These are phyloP conservation scores for Toxoplasma gondii DNA, from an alignment of 169 alveolate genomes.

Conservation along the genomic window DNA sequence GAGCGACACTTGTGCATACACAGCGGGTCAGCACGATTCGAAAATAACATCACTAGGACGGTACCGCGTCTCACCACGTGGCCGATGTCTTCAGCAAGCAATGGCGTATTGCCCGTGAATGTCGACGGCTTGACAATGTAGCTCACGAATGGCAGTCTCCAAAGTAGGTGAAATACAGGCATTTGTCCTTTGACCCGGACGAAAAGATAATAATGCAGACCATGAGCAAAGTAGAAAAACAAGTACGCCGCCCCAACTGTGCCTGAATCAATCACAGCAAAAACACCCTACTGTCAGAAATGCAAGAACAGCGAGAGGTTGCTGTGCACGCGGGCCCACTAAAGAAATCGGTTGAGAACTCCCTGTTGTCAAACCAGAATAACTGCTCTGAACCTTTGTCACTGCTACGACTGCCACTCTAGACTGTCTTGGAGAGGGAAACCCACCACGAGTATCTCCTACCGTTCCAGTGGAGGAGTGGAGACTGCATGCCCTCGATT, in stretches of 20 bases:
- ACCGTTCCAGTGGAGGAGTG: constrained; percentile 61
- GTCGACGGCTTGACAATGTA: constrained; percentile 54
- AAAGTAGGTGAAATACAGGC: constrained; percentile 59
- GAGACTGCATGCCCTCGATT: constrained; percentile 39
- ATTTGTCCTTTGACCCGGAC: constrained; percentile 53
- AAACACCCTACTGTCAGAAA: background rate
- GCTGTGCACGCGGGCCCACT: too few species aligned
- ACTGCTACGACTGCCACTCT: too few species aligned
- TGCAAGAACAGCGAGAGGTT: too few species aligned
- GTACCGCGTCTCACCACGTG: constrained; percentile 50
- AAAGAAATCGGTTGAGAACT: too few species aligned
- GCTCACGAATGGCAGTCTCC: constrained; percentile 53
- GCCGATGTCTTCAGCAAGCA: constrained; percentile 54
- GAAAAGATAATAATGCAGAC: constrained; percentile 57
- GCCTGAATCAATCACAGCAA: constrained; percentile 12
- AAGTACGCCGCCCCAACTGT: constrained; percentile 44
- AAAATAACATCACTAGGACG: background rate
- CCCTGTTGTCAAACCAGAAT: too few species aligned
- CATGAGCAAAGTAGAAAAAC: constrained; percentile 48
- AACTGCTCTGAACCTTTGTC: too few species aligned
- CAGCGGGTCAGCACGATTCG: background rate
- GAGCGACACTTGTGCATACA: background rate
- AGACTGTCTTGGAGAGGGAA: too few species aligned
- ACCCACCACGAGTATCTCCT: background rate
- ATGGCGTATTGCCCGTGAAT: constrained; percentile 60